Percentiles rank a stretch among this genome's conserved stretches.
Evolutionary conservation across 1,284 basidiomycete species (phyloP).

Genomic region (Boletellus dicymbophilus): DNA sequence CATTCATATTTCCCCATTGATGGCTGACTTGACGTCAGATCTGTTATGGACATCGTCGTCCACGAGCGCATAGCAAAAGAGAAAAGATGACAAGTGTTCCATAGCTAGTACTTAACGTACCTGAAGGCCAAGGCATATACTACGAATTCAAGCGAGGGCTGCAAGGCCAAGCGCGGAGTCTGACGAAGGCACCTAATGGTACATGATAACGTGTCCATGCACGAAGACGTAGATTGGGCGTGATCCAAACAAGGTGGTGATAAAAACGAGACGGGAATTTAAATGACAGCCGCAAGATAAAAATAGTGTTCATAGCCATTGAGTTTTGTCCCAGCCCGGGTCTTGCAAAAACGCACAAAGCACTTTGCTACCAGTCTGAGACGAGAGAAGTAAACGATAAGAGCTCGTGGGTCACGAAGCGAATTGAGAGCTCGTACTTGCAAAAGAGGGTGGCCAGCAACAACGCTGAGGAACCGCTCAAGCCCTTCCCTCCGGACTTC

Average conservation of each 20-base stretch:
- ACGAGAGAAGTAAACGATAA: constrained; percentile 7
- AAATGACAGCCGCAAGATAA: not conserved
- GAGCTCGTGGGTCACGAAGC: not conserved
- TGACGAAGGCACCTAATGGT: constrained; percentile 18
- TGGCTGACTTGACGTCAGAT: constrained; percentile 39
- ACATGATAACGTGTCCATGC: constrained; percentile 20
- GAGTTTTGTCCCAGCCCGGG: constrained; percentile 79
- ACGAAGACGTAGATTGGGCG: not conserved
- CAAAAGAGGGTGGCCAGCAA: constrained; percentile 94
- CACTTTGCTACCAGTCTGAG: constrained; percentile 94
- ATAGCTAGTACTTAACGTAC: constrained; percentile 17
- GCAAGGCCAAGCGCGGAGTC: constrained; percentile 9
- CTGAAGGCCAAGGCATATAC: constrained; percentile 9
- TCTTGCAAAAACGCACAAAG: constrained; percentile 96
- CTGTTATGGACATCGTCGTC: constrained; percentile 67
- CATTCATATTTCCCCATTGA: not conserved
- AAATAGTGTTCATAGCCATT: constrained; percentile 66
- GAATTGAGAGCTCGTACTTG: constrained; percentile 60
- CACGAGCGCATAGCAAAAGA: constrained; percentile 42
- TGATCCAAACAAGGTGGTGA: constrained; percentile 1
- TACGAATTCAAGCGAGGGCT: constrained; percentile 9
- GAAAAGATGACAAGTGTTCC: constrained; percentile 5
- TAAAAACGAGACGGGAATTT: not conserved
- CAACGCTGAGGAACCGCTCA: constrained; percentile 94
- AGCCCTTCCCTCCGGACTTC: constrained; percentile 91